Conservation (phyloP, 441 rosid species). For the Breynia disticha region DNA sequence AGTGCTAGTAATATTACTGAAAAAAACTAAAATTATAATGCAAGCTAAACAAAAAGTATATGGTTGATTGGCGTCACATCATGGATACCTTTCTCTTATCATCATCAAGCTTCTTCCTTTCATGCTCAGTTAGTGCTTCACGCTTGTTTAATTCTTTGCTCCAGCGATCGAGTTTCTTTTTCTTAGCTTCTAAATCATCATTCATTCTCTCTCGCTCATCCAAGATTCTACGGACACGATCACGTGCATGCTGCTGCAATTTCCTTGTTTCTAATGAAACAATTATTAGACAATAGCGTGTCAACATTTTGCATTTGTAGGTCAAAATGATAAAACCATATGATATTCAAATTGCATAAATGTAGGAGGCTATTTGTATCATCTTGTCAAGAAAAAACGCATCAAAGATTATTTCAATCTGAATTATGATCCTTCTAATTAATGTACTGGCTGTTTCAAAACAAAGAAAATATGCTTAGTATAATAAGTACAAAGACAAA, state of each 20-base stretch:
- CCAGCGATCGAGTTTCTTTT: constrained; percentile 44
- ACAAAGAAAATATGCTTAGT: neutral
- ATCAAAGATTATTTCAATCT: neutral
- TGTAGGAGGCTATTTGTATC: no score
- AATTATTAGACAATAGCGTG: constrained; percentile 11
- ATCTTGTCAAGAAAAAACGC: no score
- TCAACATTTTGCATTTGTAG: neutral
- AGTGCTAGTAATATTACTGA: no score
- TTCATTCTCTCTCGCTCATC: constrained; percentile 53
- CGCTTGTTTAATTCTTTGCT: constrained; percentile 52
- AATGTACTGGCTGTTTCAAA: neutral
- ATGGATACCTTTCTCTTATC: constrained; percentile 59
- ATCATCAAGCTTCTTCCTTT: constrained; percentile 73
- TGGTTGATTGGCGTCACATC: no score
- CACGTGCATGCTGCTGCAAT: constrained; percentile 57
- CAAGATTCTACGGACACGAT: constrained; percentile 44
- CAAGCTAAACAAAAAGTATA: no score
- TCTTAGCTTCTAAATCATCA: constrained; percentile 47
- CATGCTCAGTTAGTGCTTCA: constrained; percentile 74
- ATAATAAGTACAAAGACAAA: no score
- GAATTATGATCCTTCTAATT: neutral
- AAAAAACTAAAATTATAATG: no score
- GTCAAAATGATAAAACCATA: neutral
- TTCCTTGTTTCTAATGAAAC: constrained; percentile 52
- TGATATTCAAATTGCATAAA: no score